Percentiles rank a stretch among this genome's conserved stretches.
Conservation (phyloP, 306 rosid species). For the Fragaria ananassa region DNA sequence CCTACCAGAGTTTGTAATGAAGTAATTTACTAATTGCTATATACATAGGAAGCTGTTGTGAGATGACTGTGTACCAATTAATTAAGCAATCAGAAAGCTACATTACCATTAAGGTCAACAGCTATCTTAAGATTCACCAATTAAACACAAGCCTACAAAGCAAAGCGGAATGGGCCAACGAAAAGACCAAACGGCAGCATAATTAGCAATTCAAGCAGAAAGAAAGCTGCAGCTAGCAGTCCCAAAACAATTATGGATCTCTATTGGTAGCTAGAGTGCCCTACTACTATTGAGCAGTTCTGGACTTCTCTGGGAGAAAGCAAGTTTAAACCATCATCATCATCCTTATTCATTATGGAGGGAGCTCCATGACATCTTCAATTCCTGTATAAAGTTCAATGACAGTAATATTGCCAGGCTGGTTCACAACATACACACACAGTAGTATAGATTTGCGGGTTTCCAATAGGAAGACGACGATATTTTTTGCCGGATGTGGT, state of each 20-base stretch:
- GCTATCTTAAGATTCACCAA: neutral
- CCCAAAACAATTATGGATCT: neutral
- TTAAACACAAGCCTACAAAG: neutral
- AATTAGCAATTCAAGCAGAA: neutral
- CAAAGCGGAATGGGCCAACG: neutral
- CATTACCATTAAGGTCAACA: neutral
- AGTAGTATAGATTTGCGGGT: neutral
- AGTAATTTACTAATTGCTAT: neutral
- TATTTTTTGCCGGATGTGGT: neutral
- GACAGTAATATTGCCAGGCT: neutral
- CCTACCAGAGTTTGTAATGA: no score
- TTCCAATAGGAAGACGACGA: neutral
- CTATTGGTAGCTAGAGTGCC: neutral
- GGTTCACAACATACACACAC: neutral
- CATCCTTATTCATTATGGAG: neutral
- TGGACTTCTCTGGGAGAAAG: neutral
- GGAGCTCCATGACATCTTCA: neutral
- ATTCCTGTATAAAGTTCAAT: neutral
- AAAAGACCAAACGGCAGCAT: neutral
- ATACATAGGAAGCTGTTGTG: neutral
- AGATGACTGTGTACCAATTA: neutral
- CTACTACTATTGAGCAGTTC: neutral
- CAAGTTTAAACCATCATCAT: neutral
- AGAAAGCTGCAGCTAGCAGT: neutral
- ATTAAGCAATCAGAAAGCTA: neutral